phyloP scores from a whole-genome alignment of 1,139 yeast genomes.

The Blastobotrys illinoisensis region DNA sequence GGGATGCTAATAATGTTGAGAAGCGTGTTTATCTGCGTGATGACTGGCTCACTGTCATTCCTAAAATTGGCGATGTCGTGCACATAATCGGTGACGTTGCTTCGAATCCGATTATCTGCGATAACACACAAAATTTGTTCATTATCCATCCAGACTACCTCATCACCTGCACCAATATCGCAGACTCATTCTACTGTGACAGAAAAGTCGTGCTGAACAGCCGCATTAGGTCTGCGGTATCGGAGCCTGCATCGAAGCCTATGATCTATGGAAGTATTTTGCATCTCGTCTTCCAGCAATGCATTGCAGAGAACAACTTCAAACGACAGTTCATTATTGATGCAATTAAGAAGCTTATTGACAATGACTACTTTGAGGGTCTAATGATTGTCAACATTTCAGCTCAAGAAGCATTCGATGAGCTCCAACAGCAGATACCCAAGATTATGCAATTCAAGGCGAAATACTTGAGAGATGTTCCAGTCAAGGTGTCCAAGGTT shows the following conservation, averaged over 20 bases:
- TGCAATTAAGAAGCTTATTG: slow-evolving; percentile 40
- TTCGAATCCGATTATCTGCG: slow-evolving; percentile 36
- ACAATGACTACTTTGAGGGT: slow-evolving; percentile 42
- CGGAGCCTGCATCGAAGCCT: slow-evolving; percentile 34
- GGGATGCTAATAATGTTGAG: background rate
- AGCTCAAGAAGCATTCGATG: slow-evolving; percentile 42
- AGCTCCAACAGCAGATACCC: slow-evolving; percentile 49
- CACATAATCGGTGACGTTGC: slow-evolving; percentile 32
- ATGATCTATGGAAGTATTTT: slow-evolving; percentile 72
- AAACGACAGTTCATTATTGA: slow-evolving; percentile 42
- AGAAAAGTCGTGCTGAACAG: slow-evolving; percentile 61
- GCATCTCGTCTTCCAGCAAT: slow-evolving; percentile 71
- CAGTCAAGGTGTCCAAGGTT: slow-evolving; percentile 19
- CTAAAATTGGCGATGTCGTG: slow-evolving; percentile 31
- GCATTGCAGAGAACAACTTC: slow-evolving; percentile 45
- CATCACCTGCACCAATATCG: slow-evolving; percentile 74
- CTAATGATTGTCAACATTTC: slow-evolving; percentile 55
- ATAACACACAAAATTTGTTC: slow-evolving; percentile 52
- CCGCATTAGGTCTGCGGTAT: slow-evolving; percentile 41
- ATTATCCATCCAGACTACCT: slow-evolving; percentile 81
- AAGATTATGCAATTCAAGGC: slow-evolving; percentile 62
- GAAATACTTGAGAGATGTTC: slow-evolving; percentile 36
- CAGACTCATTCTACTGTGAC: slow-evolving; percentile 69
- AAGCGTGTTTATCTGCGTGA: slow-evolving; percentile 18
- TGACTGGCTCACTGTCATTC: slow-evolving; percentile 25